Conservation (phyloP, 2,329 filamentous ascomycete species). For the Pestalotiopsis sp. region DNA sequence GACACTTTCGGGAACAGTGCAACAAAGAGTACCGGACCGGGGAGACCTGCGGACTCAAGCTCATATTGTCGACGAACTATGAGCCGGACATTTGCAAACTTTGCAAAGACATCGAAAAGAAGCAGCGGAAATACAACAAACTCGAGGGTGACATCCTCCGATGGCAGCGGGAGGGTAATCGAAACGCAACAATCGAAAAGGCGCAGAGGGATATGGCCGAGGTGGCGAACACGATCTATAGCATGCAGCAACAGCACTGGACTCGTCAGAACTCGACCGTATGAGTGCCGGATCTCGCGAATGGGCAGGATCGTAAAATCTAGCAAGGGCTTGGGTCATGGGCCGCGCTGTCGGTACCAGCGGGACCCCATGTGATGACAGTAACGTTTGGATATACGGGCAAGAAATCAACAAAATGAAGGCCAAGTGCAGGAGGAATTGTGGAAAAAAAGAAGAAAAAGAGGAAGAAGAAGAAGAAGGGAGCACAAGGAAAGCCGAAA, state of each 20-base stretch:
- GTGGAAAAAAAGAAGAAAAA: neutral
- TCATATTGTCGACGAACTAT: slow-evolving; percentile 73
- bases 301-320: neutral
- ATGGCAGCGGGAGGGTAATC: slow-evolving; percentile 76
- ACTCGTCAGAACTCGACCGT: slow-evolving; percentile 25
- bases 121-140: slow-evolving; percentile 72
- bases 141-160: slow-evolving; percentile 74
- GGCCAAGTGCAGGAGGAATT: neutral
- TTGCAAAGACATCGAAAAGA: slow-evolving; percentile 88
- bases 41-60: slow-evolving; percentile 92
- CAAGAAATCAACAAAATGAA: neutral
- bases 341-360: slow-evolving; percentile 16
- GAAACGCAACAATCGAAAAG: slow-evolving; percentile 70
- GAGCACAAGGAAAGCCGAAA: neutral
- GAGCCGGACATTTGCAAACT: slow-evolving; percentile 72
- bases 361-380: slow-evolving; percentile 13
- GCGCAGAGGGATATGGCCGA: slow-evolving; percentile 69
- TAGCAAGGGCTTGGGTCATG: neutral
- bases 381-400: slow-evolving; percentile 7
- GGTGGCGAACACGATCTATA: slow-evolving; percentile 59
- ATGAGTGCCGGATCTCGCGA: neutral
- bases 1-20: slow-evolving; percentile 89
- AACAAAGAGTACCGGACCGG: slow-evolving; percentile 93
- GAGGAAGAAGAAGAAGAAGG: neutral
- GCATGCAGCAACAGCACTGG: slow-evolving; percentile 42